A percentile compares a stretch with the other conserved stretches of the same genome.
These are phyloP conservation scores for Penstemon newberryi DNA, from an alignment of 257 asterid genomes.

Conservation along the genomic window DNA sequence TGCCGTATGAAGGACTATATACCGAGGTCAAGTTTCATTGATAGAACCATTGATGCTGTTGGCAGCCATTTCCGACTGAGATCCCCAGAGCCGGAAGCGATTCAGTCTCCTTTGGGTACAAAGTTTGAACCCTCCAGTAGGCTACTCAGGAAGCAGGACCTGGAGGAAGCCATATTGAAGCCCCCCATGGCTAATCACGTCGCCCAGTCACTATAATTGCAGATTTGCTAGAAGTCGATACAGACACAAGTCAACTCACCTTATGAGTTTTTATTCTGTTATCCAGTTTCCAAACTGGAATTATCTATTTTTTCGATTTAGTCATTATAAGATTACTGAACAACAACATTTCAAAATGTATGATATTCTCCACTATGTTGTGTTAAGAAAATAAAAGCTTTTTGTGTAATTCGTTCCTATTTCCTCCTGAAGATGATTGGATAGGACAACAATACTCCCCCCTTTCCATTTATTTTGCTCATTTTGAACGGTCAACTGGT, in stretches of 20 bases:
- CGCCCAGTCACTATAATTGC: conserved; percentile 23
- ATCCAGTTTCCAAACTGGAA: no score
- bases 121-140: conserved; percentile 59
- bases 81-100: conserved; percentile 36
- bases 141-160: conserved; percentile 47
- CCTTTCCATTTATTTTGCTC: no score
- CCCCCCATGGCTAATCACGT: conserved; percentile 22
- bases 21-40: conserved; percentile 52
- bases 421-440: no score
- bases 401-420: no score
- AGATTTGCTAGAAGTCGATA: neutral
- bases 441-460: no score
- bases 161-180: conserved; percentile 41
- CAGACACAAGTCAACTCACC: neutral
- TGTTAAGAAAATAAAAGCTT: neutral
- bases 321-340: no score
- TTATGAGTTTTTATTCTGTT: no score
- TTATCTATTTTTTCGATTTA: no score
- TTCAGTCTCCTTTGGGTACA: conserved; percentile 26
- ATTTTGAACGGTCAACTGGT: no score
- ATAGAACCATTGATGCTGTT: conserved; percentile 51
- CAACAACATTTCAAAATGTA: neutral
- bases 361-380: neutral
- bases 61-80: conserved; percentile 46
- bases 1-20: conserved; percentile 83